Evolutionary conservation across 768 basidiomycete species (phyloP).

Genomic region (Daedaleopsis nitida): DNA sequence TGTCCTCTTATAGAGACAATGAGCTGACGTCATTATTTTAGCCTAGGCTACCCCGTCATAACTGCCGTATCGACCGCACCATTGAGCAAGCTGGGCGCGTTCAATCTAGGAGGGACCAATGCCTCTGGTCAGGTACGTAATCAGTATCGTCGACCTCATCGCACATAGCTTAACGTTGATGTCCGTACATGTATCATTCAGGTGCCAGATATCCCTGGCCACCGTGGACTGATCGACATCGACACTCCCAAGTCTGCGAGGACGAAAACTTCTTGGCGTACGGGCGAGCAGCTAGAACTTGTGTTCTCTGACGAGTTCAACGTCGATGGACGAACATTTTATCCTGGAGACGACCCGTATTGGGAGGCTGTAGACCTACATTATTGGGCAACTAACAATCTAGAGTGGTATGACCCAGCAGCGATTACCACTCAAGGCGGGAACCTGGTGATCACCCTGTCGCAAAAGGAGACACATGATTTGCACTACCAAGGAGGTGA

Average conservation of each 20-base stretch:
- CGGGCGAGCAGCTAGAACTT: conserved; percentile 59
- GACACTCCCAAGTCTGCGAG: conserved; percentile 69
- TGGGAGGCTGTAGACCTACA: conserved; percentile 86
- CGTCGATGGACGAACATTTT: conserved; percentile 75
- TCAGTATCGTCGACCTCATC: not conserved
- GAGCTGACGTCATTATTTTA: conserved; percentile 15
- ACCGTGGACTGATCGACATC: conserved; percentile 71
- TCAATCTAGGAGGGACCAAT: conserved; percentile 51
- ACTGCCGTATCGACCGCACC: conserved; percentile 27
- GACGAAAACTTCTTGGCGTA: conserved; percentile 51
- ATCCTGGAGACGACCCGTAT: conserved; percentile 83
- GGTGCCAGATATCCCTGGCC: conserved; percentile 36
- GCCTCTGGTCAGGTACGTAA: conserved; percentile 43
- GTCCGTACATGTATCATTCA: not conserved
- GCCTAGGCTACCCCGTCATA: conserved; percentile 41
- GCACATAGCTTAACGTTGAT: not conserved
- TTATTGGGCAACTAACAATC: conserved; percentile 58
- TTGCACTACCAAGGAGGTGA: conserved; percentile 69
- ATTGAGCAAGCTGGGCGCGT: conserved; percentile 37
- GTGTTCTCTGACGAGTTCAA: conserved; percentile 93
- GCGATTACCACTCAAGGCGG: conserved; percentile 77
- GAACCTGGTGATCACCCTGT: conserved; percentile 73
- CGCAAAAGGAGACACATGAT: conserved; percentile 63
- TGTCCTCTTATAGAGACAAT: not conserved
- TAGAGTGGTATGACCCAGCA: conserved; percentile 85